Percentiles rank a stretch among this genome's conserved stretches.
These are phyloP conservation scores for Carex arenaria DNA, from an alignment of 202 grass and related monocot species.

Conservation along the genomic window DNA sequence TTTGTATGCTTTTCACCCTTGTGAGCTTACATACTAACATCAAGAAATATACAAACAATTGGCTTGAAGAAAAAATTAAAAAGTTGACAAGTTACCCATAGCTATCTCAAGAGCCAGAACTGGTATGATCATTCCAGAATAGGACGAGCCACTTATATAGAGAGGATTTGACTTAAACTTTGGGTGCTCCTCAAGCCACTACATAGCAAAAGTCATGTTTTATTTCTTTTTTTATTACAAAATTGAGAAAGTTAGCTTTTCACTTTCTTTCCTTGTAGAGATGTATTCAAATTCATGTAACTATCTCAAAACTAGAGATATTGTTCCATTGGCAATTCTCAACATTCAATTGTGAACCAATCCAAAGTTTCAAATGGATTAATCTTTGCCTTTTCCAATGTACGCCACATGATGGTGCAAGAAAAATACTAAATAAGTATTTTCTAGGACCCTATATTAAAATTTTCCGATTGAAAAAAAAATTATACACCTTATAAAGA, in stretches of 20 bases:
- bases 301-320: not conserved
- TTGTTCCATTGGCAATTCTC: not conserved
- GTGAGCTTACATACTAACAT: not conserved
- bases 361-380: not conserved
- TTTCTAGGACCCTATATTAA: not conserved
- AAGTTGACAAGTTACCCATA: not conserved
- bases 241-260: not conserved
- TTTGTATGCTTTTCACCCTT: not conserved
- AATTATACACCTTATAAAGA: conserved; percentile 31
- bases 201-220: not conserved
- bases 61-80: not conserved
- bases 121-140: conserved; percentile 48
- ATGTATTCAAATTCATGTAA: not conserved
- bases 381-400: not conserved
- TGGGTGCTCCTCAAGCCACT: conserved; percentile 40
- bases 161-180: conserved; percentile 53
- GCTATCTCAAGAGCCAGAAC: conserved; percentile 28
- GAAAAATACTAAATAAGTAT: not conserved
- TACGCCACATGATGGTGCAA: not conserved
- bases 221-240: not conserved
- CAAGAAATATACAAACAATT: not conserved
- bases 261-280: not conserved
- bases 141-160: conserved; percentile 61
- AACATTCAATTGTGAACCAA: not conserved
- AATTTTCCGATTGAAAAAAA: not conserved